These are phyloP conservation scores for Penicillium simplicissimum DNA, from an alignment of 495 filamentous ascomycete species.

Conservation along the genomic window DNA sequence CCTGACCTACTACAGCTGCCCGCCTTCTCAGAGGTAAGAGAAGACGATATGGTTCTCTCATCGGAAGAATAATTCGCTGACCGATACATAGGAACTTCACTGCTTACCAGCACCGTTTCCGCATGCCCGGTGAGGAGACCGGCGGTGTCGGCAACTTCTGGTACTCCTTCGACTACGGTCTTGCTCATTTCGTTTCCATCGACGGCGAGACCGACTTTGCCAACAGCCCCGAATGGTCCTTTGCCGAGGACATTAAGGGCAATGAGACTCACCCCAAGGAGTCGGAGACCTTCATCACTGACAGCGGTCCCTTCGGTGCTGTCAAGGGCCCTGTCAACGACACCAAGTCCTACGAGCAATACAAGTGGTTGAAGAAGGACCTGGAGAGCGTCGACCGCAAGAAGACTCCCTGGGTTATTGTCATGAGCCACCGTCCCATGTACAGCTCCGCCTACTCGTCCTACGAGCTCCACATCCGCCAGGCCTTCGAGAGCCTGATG, in stretches of 20 bases:
- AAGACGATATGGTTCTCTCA: neutral
- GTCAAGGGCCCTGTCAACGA: constrained; percentile 42
- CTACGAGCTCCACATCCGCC: constrained; percentile 46
- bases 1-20: constrained; percentile 56
- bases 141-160: constrained; percentile 56
- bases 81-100: constrained; percentile 49
- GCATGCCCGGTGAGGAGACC: constrained; percentile 48
- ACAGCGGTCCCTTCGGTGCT: constrained; percentile 52
- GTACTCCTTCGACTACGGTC: constrained; percentile 60
- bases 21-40: constrained; percentile 49
- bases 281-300: constrained; percentile 46
- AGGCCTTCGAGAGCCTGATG: constrained; percentile 56
- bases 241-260: constrained; percentile 38
- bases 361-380: constrained; percentile 50
- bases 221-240: constrained; percentile 44
- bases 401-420: constrained; percentile 56
- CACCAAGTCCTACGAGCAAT: constrained; percentile 49
- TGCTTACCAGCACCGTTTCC: constrained; percentile 53
- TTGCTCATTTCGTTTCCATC: constrained; percentile 51
- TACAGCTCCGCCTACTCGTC: constrained; percentile 43
- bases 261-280: constrained; percentile 42
- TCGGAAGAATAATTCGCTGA: neutral
- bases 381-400: constrained; percentile 48
- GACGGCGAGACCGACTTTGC: constrained; percentile 54
- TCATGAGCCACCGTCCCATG: constrained; percentile 60